Conservation (phyloP, 352 stramenopile genomes). For the Phytopythium sindhum region DNA sequence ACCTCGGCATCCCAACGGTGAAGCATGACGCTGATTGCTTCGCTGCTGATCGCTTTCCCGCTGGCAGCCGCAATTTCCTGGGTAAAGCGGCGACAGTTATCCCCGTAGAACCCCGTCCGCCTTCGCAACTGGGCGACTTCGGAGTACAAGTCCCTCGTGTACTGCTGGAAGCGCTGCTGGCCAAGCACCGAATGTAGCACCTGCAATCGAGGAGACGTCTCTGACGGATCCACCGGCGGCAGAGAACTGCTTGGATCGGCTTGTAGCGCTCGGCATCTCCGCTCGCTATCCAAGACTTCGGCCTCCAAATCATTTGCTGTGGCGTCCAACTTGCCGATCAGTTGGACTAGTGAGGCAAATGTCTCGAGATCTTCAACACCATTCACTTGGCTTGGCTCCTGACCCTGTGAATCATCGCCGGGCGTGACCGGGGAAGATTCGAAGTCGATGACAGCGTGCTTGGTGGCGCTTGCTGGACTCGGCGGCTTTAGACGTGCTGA, state of each 20-base stretch:
- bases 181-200: constrained; percentile 58
- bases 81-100: constrained; percentile 13
- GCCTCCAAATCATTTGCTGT: constrained; percentile 10
- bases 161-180: constrained; percentile 28
- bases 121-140: constrained; percentile 34
- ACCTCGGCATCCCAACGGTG: neutral
- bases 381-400: neutral
- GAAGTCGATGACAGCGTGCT: neutral
- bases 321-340: constrained; percentile 20
- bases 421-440: neutral
- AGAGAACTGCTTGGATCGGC: constrained; percentile 11
- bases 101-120: constrained; percentile 31
- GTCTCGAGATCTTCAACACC: neutral
- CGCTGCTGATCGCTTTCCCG: constrained; percentile 5
- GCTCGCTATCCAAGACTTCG: constrained; percentile 22
- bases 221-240: neutral
- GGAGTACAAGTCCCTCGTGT: constrained; percentile 36
- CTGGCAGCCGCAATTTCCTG: constrained; percentile 16
- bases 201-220: constrained; percentile 37
- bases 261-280: constrained; percentile 12
- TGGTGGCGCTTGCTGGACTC: constrained; percentile 10
- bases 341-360: constrained; percentile 13
- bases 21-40: neutral
- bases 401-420: neutral
- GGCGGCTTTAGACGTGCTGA: constrained; percentile 8